Conservation (phyloP, 306 rosid genomes). For the Cicer arietinum region DNA sequence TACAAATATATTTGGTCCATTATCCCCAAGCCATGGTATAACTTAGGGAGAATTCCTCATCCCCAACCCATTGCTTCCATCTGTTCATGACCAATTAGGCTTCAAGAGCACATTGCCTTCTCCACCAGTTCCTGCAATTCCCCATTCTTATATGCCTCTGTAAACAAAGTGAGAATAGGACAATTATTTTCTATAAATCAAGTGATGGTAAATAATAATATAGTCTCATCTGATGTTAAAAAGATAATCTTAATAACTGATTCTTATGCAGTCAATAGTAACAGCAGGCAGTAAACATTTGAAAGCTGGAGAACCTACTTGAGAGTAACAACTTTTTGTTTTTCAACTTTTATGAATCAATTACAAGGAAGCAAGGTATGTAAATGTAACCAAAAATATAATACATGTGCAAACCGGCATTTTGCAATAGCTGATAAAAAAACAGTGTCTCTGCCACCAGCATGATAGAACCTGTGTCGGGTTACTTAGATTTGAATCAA, state of each 20-base stretch:
- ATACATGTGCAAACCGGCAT: neutral
- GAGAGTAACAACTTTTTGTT: neutral
- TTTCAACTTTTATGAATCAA: neutral
- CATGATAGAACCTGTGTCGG: neutral
- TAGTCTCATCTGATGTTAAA: neutral
- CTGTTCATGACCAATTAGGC: constrained; percentile 24
- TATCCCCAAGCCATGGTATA: constrained; percentile 18
- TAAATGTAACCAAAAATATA: neutral
- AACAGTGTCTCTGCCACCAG: constrained; percentile 14
- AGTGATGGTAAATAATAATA: neutral
- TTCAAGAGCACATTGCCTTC: constrained; percentile 85
- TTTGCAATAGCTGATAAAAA: constrained; percentile 31
- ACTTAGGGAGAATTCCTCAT: constrained; percentile 19
- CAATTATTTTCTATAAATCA: constrained; percentile 1
- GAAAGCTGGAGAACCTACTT: neutral
- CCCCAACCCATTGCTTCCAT: constrained; percentile 22
- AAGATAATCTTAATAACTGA: constrained; percentile 2
- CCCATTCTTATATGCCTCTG: constrained; percentile 90
- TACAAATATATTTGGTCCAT: constrained; percentile 34
- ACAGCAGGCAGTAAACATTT: neutral
- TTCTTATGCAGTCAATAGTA: constrained; percentile 31
- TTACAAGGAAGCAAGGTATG: neutral
- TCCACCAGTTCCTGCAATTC: constrained; percentile 84
- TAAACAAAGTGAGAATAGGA: constrained; percentile 25
- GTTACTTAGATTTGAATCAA: constrained; percentile 27